A percentile compares a stretch with the other conserved stretches of the same genome.
Evolutionary conservation across 2,329 filamentous ascomycete genomes (phyloP).

Genomic region (Aspergillus piperis): DNA sequence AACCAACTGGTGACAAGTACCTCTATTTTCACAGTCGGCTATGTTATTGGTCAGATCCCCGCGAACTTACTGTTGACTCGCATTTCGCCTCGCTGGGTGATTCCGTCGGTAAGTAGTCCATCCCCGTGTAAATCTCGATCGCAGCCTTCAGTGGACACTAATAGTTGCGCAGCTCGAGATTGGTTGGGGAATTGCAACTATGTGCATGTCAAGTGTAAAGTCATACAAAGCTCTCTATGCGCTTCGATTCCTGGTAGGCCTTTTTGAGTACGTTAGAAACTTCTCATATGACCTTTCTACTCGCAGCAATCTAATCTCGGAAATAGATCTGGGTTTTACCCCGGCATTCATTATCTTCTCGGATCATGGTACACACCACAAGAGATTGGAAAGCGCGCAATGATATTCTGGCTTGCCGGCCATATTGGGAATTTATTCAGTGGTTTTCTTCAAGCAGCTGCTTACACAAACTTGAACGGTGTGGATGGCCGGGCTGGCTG

Average conservation of each 20-base stretch:
- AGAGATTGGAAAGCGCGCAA: constrained; percentile 28
- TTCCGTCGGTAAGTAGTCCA: constrained; percentile 29
- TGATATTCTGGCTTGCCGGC: constrained; percentile 27
- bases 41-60: constrained; percentile 48
- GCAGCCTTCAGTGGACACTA: not conserved
- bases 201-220: constrained; percentile 25
- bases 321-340: constrained; percentile 26
- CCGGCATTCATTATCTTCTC: constrained; percentile 29
- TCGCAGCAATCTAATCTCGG: not conserved
- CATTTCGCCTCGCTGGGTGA: constrained; percentile 47
- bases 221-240: constrained; percentile 26
- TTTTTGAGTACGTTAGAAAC: constrained; percentile 27
- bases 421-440: constrained; percentile 25
- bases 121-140: not conserved
- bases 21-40: constrained; percentile 49
- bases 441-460: constrained; percentile 26
- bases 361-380: constrained; percentile 30
- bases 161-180: constrained; percentile 26
- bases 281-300: no score
- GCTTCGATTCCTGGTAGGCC: constrained; percentile 30
- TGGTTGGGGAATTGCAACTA: constrained; percentile 32
- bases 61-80: constrained; percentile 50
- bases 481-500: constrained; percentile 27
- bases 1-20: constrained; percentile 42
- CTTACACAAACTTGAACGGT: constrained; percentile 27